A percentile compares a stretch with the other conserved stretches of the same genome.
phyloP scores from a whole-genome alignment of 1,284 basidiomycete species.

The Austropuccinia psidii region DNA sequence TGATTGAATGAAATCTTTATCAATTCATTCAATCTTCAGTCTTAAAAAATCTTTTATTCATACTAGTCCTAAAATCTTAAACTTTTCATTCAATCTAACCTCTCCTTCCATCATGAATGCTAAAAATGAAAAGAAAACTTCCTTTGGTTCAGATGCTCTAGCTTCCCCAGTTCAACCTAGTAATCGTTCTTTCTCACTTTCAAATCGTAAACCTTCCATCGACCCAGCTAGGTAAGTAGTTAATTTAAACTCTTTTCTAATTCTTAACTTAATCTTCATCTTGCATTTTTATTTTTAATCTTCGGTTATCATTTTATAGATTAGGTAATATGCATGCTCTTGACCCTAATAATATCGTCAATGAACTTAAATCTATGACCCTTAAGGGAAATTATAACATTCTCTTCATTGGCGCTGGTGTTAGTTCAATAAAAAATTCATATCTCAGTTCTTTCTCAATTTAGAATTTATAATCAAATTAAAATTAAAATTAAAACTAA shows the following conservation, averaged over 20 bases:
- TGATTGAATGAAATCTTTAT: not conserved
- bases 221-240: conserved; percentile 18
- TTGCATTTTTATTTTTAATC: not conserved
- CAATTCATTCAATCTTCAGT: not conserved
- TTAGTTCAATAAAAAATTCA: conserved; percentile 41
- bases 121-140: not conserved
- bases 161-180: conserved; percentile 12
- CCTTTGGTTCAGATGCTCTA: conserved; percentile 17
- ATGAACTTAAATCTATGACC: conserved; percentile 8
- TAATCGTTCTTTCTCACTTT: not conserved
- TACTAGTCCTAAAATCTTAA: not conserved
- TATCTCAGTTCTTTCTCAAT: not conserved
- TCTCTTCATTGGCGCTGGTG: conserved; percentile 78
- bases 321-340: conserved; percentile 26
- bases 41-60: not conserved
- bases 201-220: conserved; percentile 16
- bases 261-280: not conserved
- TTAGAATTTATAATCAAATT: not conserved
- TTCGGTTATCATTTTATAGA: not conserved
- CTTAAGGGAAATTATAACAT: conserved; percentile 55
- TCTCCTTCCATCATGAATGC: too few relatives aligned
- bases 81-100: not conserved
- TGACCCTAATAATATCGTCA: not conserved
- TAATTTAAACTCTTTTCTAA: not conserved
- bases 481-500: too few relatives aligned